Base-by-base conservation (phyloP, 768 basidiomycete genomes). In the Amanita inopinata region DNA sequence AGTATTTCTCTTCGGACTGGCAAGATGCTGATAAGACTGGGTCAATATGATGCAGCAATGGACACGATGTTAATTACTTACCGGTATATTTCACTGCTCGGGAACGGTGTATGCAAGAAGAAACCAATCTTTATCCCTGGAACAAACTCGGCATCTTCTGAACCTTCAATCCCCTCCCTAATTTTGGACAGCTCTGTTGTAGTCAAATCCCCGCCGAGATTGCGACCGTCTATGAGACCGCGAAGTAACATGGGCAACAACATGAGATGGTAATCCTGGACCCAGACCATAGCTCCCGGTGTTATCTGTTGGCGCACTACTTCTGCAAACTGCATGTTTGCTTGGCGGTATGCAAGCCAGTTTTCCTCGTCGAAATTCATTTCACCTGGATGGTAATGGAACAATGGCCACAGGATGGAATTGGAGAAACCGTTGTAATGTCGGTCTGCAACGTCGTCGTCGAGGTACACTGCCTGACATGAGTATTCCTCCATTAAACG, bases 321-420 rank as follows among this genome's bases (percentile, higher is more conserved):
- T 60, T 97, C 85, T 0, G 96, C 94, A 55, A 99, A 99, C 51
- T 79, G 73, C 66, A 93, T 69, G 61, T 98, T 99, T 34, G 94
- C 94, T 61, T 96, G 91, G 27, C 96, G 81, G 63, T 98, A 99
- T 10, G 91, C 96, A 40, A 82, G 78, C 96, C 96, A 99, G 60
- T 98, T 89, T 58, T 88, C 88, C 66, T 96, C 91, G 62, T 97
- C 94, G 57, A 99, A 99, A 64, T 91, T 94, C 92, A 99, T 98
- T 67, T 98, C 96, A 50, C 94, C 94, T 5, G 96, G 96, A 61
- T 98, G 94, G 64, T 97, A 99, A 61, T 99, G 96, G 74, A 99
- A 97, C 35, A 99, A 71, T 2, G 96, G 96, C 96, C 96, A 99
- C 38, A 99, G 79, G 64, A 99, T 98, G 41, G 93, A 96, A 67